These are phyloP conservation scores for Phytophthora fragariaefolia DNA, from an alignment of 352 stramenopile species.

Conservation along the genomic window DNA sequence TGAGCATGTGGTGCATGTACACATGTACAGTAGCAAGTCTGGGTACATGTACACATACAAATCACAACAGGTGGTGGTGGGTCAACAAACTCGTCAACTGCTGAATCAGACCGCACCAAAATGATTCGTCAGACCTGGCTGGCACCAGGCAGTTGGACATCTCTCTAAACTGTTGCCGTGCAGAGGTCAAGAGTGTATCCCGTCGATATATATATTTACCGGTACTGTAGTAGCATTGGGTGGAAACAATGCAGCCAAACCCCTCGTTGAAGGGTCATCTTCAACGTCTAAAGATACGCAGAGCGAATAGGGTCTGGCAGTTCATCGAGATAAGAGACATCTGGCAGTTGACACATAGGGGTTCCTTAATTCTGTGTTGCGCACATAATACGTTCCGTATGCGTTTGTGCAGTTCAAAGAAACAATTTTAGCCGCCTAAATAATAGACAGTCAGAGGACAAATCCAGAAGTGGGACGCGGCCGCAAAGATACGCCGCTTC, in stretches of 20 bases:
- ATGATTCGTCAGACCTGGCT: neutral
- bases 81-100: too few relatives aligned
- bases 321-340: neutral
- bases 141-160: too few relatives aligned
- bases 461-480: neutral
- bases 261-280: too few relatives aligned
- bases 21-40: too few relatives aligned
- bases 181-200: neutral
- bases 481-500: conserved; percentile 2
- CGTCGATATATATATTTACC: too few relatives aligned
- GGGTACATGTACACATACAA: too few relatives aligned
- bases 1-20: too few relatives aligned
- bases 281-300: too few relatives aligned
- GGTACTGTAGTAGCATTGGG: too few relatives aligned
- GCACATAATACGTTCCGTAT: neutral
- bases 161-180: neutral
- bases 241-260: too few relatives aligned
- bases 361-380: neutral
- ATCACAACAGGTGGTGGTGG: too few relatives aligned
- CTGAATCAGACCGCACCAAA: neutral
- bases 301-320: conserved; percentile 1
- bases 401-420: neutral
- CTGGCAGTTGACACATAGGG: neutral
- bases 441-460: conserved; percentile 1
- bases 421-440: neutral